Conservation (phyloP, 1,139 yeast species). For the Saccharomyces hybrid region DNA sequence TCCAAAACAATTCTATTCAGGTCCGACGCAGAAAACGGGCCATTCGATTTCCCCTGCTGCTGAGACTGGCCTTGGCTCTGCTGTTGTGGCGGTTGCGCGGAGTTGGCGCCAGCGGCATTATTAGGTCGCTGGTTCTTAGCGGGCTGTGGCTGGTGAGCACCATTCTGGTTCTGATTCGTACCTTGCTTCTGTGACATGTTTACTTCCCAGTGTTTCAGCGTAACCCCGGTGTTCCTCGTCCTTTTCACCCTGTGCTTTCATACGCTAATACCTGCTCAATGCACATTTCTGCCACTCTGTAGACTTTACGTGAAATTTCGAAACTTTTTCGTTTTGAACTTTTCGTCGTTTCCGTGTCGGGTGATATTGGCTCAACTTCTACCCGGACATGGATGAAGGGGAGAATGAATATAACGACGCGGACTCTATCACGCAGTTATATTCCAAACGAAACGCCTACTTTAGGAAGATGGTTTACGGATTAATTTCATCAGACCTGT, state of each 20-base stretch:
- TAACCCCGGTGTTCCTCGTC: background rate
- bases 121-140: background rate
- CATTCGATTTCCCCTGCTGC: conserved; percentile 9
- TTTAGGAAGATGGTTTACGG: background rate
- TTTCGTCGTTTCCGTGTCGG: background rate
- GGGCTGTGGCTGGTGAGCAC: background rate
- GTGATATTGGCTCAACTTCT: too few relatives aligned
- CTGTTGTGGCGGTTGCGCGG: conserved; percentile 4
- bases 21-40: conserved; percentile 59
- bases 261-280: background rate
- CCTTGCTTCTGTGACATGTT: conserved; percentile 3
- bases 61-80: background rate
- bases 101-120: background rate
- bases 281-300: background rate
- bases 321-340: background rate
- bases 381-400: background rate
- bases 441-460: too few relatives aligned
- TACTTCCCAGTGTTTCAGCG: background rate
- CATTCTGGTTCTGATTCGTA: conserved; percentile 1
- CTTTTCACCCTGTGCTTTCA: background rate
- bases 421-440: too few relatives aligned
- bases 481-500: too few relatives aligned
- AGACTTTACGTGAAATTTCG: background rate
- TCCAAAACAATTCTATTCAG: conserved; percentile 85
- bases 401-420: background rate